These are phyloP conservation scores for Scenedesmus sp. DNA, from an alignment of 163 green algal genomes.

Conservation along the genomic window DNA sequence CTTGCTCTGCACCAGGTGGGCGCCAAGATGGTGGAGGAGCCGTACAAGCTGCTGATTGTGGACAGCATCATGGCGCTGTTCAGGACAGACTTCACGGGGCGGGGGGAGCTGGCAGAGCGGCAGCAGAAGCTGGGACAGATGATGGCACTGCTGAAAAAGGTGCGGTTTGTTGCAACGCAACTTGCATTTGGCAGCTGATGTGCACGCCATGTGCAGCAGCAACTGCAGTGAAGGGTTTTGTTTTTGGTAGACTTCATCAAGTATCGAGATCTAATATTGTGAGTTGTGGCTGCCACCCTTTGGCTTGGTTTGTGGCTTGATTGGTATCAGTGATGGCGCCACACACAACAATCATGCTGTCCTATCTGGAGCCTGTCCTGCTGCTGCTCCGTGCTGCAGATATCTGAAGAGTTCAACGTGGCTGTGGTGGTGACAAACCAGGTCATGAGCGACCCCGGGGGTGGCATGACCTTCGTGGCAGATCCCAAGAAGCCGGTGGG, in stretches of 20 bases:
- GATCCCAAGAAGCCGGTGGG: conserved; percentile 94
- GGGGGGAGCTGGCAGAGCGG: conserved; percentile 90
- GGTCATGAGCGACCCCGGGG: conserved; percentile 73
- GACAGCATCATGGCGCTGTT: conserved; percentile 95
- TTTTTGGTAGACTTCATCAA: no score
- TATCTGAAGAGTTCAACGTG: conserved; percentile 83
- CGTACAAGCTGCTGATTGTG: conserved; percentile 89
- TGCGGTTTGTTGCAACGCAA: conserved; percentile 18
- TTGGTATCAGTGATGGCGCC: no score
- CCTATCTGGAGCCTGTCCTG: not conserved
- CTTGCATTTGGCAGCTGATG: no score
- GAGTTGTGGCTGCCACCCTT: no score
- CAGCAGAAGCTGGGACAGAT: conserved; percentile 93
- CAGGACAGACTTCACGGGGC: conserved; percentile 63
- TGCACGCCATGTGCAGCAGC: no score
- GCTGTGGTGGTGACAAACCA: conserved; percentile 96
- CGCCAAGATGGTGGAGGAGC: conserved; percentile 93
- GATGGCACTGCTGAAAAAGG: conserved; percentile 83
- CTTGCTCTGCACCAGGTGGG: conserved; percentile 74
- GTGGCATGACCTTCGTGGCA: conserved; percentile 90
- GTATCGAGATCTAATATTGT: no score
- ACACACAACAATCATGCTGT: no score
- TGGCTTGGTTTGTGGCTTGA: not conserved
- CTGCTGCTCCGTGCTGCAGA: conserved; percentile 53
- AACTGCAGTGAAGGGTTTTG: no score